Evolutionary conservation across 306 rosid species (phyloP).

Genomic region (Corylus avellana): DNA sequence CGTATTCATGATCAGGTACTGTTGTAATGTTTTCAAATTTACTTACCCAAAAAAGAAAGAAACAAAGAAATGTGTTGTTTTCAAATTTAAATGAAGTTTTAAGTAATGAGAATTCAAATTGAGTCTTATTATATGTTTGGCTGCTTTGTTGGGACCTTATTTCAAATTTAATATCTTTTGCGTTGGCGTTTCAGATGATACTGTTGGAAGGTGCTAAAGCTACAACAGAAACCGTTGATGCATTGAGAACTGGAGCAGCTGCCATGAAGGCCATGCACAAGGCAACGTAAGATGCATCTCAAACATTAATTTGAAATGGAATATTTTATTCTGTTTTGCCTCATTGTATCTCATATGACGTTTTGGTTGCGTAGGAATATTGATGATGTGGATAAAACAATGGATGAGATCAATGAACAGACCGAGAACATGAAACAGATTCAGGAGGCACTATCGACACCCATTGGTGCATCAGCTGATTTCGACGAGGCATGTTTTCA

Average conservation of each 20-base stretch:
- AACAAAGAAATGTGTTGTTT: background rate
- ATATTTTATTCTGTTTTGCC: background rate
- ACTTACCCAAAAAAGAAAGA: background rate
- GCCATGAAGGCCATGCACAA: constrained; percentile 99
- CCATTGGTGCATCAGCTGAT: constrained; percentile 86
- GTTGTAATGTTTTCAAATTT: constrained; percentile 11
- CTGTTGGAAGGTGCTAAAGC: constrained; percentile 99
- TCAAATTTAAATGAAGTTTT: background rate
- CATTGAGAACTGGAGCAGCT: constrained; percentile 90
- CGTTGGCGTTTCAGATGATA: constrained; percentile 68
- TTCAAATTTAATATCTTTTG: background rate
- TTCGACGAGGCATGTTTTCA: constrained; percentile 75
- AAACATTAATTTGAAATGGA: background rate
- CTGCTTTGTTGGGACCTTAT: background rate
- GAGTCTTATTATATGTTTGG: background rate
- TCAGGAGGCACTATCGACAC: constrained; percentile 92
- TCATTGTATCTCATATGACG: background rate
- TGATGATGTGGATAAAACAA: constrained; percentile 93
- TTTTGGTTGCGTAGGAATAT: constrained; percentile 65
- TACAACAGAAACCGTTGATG: constrained; percentile 98
- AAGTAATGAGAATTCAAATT: background rate
- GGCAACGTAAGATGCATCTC: constrained; percentile 65
- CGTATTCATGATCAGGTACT: constrained; percentile 96
- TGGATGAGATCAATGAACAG: constrained; percentile 99
- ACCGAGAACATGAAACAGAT: constrained; percentile 98